Conservation (phyloP, 2,329 filamentous ascomycete species). For the Escovopsis sp. region DNA sequence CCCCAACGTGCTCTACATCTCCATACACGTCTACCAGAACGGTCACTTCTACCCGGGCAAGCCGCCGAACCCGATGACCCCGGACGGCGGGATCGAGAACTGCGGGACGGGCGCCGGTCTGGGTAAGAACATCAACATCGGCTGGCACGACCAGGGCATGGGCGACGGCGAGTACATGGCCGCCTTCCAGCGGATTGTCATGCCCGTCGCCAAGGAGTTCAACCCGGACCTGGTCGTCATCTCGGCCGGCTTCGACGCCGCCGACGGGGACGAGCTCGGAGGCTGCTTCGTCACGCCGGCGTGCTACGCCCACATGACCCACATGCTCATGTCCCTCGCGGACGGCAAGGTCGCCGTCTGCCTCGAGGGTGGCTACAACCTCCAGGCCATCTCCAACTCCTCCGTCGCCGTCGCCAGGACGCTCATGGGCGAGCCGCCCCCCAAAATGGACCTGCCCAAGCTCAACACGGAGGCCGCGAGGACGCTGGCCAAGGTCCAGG, state of each 20-base stretch:
- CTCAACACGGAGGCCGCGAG: conserved; percentile 42
- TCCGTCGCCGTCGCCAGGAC: conserved; percentile 83
- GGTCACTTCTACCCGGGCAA: conserved; percentile 73
- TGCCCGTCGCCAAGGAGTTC: conserved; percentile 92
- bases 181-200: conserved; percentile 88
- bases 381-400: conserved; percentile 81
- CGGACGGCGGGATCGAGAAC: conserved; percentile 46
- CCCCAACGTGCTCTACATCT: conserved; percentile 90
- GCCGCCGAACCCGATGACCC: conserved; percentile 38
- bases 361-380: conserved; percentile 90
- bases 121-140: conserved; percentile 51
- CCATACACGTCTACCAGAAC: conserved; percentile 73
- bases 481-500: conserved; percentile 42
- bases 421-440: conserved; percentile 86
- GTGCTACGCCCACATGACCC: conserved; percentile 96
- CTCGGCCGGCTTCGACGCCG: conserved; percentile 90
- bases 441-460: conserved; percentile 38
- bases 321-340: conserved; percentile 95
- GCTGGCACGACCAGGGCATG: conserved; percentile 61
- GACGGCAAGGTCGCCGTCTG: conserved; percentile 82
- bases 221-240: conserved; percentile 89
- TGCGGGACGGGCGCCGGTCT: conserved; percentile 39
- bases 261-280: conserved; percentile 81
- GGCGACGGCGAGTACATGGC: conserved; percentile 94
- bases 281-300: conserved; percentile 81